Evolutionary conservation across 441 rosid species (phyloP).

Genomic region (Codiaeum variegatum): DNA sequence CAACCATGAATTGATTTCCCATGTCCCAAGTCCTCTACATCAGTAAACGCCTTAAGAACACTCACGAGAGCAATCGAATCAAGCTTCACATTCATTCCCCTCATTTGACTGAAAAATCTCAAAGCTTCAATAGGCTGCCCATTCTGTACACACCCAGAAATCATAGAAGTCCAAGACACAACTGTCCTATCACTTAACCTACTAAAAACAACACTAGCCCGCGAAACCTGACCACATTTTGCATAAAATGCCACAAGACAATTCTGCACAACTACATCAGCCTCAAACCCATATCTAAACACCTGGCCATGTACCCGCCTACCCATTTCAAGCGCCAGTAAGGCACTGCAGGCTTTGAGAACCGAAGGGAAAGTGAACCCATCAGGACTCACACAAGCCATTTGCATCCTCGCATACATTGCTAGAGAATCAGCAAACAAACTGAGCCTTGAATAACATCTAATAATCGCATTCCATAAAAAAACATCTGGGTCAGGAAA

Average conservation of each 20-base stretch:
- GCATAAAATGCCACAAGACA: constrained; percentile 67
- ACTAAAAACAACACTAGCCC: constrained; percentile 54
- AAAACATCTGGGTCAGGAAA: constrained; percentile 59
- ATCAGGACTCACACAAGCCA: constrained; percentile 48
- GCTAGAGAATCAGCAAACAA: constrained; percentile 41
- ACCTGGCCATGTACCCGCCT: constrained; percentile 53
- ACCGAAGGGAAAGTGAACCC: constrained; percentile 57
- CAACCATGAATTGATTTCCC: constrained; percentile 56
- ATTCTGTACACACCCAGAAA: constrained; percentile 71
- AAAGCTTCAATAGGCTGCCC: constrained; percentile 62
- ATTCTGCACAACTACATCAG: constrained; percentile 67
- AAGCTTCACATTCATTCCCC: constrained; percentile 43
- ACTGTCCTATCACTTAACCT: constrained; percentile 44
- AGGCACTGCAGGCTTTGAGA: constrained; percentile 56
- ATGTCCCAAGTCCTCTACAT: constrained; percentile 51
- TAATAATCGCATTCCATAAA: constrained; percentile 69
- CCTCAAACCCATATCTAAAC: constrained; percentile 55
- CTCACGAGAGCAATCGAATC: constrained; percentile 77
- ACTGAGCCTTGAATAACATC: constrained; percentile 47
- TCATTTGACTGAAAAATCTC: constrained; percentile 51
- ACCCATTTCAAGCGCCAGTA: constrained; percentile 41
- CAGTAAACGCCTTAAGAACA: constrained; percentile 62
- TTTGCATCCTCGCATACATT: constrained; percentile 54
- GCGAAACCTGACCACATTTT: constrained; percentile 44
- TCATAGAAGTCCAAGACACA: constrained; percentile 72